Base-by-base conservation (phyloP, 2,329 filamentous ascomycete species). In the Botrytis elliptica region DNA sequence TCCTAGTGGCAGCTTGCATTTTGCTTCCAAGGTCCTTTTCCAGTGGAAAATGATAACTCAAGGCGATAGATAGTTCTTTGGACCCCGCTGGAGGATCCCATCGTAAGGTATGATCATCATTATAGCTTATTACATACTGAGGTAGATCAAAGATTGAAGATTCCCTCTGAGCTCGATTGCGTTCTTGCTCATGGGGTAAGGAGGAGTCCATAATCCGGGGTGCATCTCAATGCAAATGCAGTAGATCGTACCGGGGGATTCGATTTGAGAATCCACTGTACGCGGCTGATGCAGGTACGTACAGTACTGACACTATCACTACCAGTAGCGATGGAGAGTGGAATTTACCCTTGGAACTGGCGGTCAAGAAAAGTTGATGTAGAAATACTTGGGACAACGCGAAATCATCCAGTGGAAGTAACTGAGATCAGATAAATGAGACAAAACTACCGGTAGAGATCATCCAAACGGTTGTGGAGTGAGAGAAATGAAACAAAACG, bases 31-130 rank as follows among this genome's bases (percentile, higher is more conserved):
- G 52, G 33, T 75, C 73, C 14, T 40, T 62, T 33, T 75, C 62
- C n/a, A 76, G 25, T 22, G 76, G 75, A 46, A 75, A 77, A 52
- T 77, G 72, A 46, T 76, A 77, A 46, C 76, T 77, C 4, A 77
- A 68, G 14, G 76, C 76, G 62, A 75, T 40, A 14, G 76, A 75
- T 20, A 77, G 64, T 65, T 77, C 75, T 52, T 68, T 72, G 12
- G 76, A 77, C 25, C 71, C 73, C 2, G 69, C 60, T n/a, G 73
- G 70, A 29, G 76, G 76, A 5, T 72, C 40, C 72, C 72, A 77
- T 70, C 74, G 74, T 16, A 77, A 64, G n/a, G 72, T 76, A 36
- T 74, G 66, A 55, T 77, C 75, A 42, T 73, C 52, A 38, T 72
- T 72, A 66, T 73, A 76, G 10, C 29, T 73, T 63, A 76, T 75